These are phyloP conservation scores for Tolypocladium album DNA, from an alignment of 2,329 filamentous ascomycete species.

Conservation along the genomic window DNA sequence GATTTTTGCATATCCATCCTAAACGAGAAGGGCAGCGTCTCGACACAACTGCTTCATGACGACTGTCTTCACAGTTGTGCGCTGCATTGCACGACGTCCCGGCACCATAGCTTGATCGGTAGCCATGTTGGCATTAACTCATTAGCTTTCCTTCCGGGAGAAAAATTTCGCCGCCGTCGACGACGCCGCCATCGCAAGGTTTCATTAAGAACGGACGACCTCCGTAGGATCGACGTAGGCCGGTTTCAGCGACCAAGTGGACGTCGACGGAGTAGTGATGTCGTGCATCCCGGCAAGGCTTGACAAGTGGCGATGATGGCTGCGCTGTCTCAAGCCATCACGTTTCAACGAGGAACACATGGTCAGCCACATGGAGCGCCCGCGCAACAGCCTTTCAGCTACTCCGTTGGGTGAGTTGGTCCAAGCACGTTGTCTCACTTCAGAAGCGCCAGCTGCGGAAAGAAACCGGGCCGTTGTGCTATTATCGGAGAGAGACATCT, in stretches of 20 bases:
- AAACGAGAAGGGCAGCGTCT: too few relatives aligned
- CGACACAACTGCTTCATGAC: too few relatives aligned
- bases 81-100: too few relatives aligned
- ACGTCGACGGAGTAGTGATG: slow-evolving; percentile 2
- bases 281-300: slow-evolving; percentile 11
- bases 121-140: too few relatives aligned
- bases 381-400: not conserved
- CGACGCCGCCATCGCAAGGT: not conserved
- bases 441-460: slow-evolving; percentile 1
- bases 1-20: too few relatives aligned
- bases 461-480: not conserved
- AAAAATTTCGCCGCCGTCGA: not conserved
- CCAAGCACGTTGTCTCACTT: slow-evolving; percentile 7
- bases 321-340: slow-evolving; percentile 15
- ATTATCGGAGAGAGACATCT: slow-evolving; percentile 1
- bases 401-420: not conserved
- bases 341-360: slow-evolving; percentile 27
- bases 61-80: too few relatives aligned
- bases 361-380: slow-evolving; percentile 19
- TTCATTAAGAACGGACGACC: not conserved
- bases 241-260: slow-evolving; percentile 3
- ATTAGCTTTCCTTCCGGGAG: not conserved
- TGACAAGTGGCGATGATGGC: slow-evolving; percentile 20
- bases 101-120: too few relatives aligned
- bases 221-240: not conserved